Evolutionary conservation across 768 basidiomycete genomes (phyloP).

Genomic region (Boletus coccyginus): DNA sequence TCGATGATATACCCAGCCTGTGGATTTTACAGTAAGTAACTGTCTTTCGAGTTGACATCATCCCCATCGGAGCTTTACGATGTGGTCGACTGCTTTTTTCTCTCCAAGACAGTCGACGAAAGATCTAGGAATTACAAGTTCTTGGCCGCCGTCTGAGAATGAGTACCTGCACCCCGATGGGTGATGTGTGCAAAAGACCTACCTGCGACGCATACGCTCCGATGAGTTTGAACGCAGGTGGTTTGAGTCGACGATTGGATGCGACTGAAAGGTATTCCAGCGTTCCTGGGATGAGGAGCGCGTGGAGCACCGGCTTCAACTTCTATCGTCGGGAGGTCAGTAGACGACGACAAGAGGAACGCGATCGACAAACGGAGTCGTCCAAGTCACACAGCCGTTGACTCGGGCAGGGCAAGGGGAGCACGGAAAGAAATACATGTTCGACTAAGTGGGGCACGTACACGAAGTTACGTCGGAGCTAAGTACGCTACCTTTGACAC

Average conservation of each 20-base stretch:
- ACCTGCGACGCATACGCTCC: constrained; percentile 81
- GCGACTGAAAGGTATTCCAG: constrained; percentile 83
- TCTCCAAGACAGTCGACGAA: constrained; percentile 83
- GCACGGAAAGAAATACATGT: no score
- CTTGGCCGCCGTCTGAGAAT: constrained; percentile 45
- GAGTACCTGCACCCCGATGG: not conserved
- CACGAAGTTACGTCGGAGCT: no score
- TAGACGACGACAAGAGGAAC: not conserved
- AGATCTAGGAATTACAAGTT: constrained; percentile 85
- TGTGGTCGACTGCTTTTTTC: constrained; percentile 75
- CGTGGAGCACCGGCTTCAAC: constrained; percentile 87
- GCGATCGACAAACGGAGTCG: constrained; percentile 53
- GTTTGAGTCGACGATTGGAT: constrained; percentile 80
- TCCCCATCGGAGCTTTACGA: constrained; percentile 39
- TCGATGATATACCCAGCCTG: no score
- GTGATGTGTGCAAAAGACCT: not conserved
- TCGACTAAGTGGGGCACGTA: no score
- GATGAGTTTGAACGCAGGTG: constrained; percentile 71
- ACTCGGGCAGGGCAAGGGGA: no score
- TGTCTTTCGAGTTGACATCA: no score
- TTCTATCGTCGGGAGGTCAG: constrained; percentile 41
- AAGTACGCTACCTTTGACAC: no score
- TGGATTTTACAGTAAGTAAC: no score
- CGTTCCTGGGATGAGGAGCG: constrained; percentile 78
- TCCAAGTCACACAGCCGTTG: constrained; percentile 89